Percentiles rank a stretch among this genome's conserved stretches.
Evolutionary conservation across 352 stramenopile genomes (phyloP).

Genomic region (Phytophthora sp.): DNA sequence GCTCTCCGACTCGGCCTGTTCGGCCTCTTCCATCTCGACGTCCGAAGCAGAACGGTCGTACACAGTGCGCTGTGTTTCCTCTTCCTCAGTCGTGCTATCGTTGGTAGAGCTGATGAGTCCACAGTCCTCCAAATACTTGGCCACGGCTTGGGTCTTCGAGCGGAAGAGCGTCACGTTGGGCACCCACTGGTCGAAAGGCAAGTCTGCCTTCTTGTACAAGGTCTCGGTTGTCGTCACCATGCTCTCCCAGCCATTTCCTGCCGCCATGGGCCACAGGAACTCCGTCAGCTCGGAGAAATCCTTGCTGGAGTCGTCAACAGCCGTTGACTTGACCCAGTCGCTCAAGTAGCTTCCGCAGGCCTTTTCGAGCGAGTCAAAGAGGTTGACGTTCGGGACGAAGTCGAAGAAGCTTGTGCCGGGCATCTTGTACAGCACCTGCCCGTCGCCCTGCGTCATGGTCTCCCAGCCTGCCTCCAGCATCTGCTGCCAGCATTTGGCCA

Average conservation of each 20-base stretch:
- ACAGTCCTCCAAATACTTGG: constrained; percentile 61
- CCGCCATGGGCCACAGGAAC: constrained; percentile 67
- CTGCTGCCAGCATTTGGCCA: constrained; percentile 55
- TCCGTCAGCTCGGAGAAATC: constrained; percentile 44
- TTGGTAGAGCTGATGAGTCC: constrained; percentile 25
- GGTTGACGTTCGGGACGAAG: constrained; percentile 71
- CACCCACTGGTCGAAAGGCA: constrained; percentile 67
- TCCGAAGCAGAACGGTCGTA: constrained; percentile 23
- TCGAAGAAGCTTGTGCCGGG: constrained; percentile 72
- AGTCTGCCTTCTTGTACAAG: constrained; percentile 70
- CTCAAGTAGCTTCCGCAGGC: constrained; percentile 60
- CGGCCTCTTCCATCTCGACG: constrained; percentile 34
- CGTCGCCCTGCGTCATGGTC: constrained; percentile 58
- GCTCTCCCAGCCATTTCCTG: constrained; percentile 60
- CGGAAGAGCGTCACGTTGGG: constrained; percentile 82
- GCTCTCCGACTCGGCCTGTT: constrained; percentile 28
- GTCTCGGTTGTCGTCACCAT: constrained; percentile 57
- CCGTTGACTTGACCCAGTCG: constrained; percentile 40
- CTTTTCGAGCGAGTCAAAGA: constrained; percentile 78
- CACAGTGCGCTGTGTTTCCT: constrained; percentile 12
- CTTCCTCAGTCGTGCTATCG: constrained; percentile 3
- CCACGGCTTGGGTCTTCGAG: constrained; percentile 62
- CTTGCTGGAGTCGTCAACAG: constrained; percentile 4
- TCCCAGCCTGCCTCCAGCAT: constrained; percentile 71
- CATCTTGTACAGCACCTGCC: constrained; percentile 70